Evolutionary conservation across 331 rosid species (phyloP).

Genomic region (Dryas integrifolia): DNA sequence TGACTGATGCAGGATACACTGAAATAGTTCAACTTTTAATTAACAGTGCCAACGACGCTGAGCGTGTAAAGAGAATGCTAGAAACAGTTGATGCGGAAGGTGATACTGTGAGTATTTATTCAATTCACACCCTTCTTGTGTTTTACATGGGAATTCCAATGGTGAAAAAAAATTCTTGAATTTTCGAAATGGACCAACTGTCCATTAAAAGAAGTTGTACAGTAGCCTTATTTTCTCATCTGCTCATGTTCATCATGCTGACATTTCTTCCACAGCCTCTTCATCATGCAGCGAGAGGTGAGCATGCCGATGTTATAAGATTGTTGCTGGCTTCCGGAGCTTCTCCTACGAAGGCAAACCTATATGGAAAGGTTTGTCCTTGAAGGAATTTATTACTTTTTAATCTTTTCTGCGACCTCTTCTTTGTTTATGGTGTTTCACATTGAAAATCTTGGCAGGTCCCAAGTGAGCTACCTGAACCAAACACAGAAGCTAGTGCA

Average conservation of each 20-base stretch:
- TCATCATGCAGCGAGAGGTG: constrained; percentile 90
- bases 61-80: constrained; percentile 64
- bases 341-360: constrained; percentile 51
- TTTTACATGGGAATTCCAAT: neutral
- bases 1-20: constrained; percentile 49
- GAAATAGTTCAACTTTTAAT: constrained; percentile 73
- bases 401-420: neutral
- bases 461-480: constrained; percentile 71
- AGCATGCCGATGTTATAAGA: constrained; percentile 62
- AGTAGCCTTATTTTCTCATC: neutral
- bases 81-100: constrained; percentile 87
- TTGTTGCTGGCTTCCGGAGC: constrained; percentile 65
- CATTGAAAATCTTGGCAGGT: constrained; percentile 39
- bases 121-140: neutral
- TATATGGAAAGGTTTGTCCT: constrained; percentile 60
- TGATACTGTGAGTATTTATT: constrained; percentile 69
- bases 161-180: neutral
- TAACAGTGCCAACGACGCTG: constrained; percentile 44
- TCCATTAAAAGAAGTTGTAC: neutral
- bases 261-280: constrained; percentile 63
- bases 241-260: constrained; percentile 17
- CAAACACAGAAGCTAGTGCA: constrained; percentile 58
- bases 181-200: neutral
- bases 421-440: constrained; percentile 15
- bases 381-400: neutral